Evolutionary conservation across 345 rosid species (phyloP).

Genomic region (Litchi chinensis): DNA sequence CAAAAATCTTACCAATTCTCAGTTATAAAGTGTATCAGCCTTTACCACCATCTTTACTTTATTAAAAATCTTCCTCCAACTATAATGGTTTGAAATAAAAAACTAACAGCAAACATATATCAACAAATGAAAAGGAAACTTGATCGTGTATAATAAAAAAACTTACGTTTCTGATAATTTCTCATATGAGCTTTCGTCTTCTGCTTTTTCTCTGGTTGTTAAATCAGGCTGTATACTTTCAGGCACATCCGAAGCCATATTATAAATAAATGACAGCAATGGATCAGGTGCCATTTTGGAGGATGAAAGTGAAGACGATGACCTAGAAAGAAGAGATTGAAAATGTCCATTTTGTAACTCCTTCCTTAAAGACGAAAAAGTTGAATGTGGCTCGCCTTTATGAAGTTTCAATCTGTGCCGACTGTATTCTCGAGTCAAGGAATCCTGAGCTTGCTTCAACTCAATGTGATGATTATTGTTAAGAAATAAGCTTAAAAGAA

Average conservation of each 20-base stretch:
- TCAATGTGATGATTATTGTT: constrained; percentile 13
- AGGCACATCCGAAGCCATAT: constrained; percentile 34
- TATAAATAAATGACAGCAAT: constrained; percentile 59
- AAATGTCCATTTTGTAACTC: constrained; percentile 49
- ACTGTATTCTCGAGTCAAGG: constrained; percentile 72
- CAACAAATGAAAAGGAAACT: neutral
- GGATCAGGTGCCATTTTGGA: constrained; percentile 54
- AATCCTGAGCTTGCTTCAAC: constrained; percentile 24
- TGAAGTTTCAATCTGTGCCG: constrained; percentile 54
- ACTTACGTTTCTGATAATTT: constrained; percentile 45
- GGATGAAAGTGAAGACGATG: constrained; percentile 36
- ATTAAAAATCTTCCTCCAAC: neutral
- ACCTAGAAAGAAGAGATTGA: constrained; percentile 41
- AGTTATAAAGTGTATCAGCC: neutral
- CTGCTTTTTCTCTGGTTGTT: constrained; percentile 27
- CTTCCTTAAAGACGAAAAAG: constrained; percentile 39
- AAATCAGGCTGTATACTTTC: constrained; percentile 37
- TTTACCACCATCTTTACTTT: neutral
- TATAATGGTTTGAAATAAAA: neutral
- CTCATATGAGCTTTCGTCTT: constrained; percentile 36
- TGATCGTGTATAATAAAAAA: neutral
- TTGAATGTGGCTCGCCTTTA: constrained; percentile 49
- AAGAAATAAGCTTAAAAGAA: neutral
- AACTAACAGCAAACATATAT: neutral
- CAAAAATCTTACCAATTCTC: neutral